These are phyloP conservation scores for Plenodomus biglobosus DNA, from an alignment of 2,329 filamentous ascomycete genomes.

Conservation along the genomic window DNA sequence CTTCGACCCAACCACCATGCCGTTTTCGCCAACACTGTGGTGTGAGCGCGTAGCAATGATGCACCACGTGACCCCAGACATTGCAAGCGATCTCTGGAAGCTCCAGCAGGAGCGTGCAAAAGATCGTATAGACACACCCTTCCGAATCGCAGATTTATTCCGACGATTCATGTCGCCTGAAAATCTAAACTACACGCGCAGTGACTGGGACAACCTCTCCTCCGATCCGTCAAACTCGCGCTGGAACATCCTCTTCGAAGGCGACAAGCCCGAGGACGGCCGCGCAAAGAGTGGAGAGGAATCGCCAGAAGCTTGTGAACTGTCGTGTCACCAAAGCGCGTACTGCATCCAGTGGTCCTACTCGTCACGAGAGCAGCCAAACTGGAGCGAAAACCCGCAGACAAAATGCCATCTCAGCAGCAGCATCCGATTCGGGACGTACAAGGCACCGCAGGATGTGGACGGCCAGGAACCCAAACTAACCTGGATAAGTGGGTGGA, in stretches of 20 bases:
- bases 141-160: conserved; percentile 35
- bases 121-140: conserved; percentile 17
- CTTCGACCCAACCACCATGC: conserved; percentile 33
- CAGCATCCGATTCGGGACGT: conserved; percentile 30
- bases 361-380: conserved; percentile 26
- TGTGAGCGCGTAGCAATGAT: conserved; percentile 32
- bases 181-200: conserved; percentile 23
- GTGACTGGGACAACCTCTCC: conserved; percentile 41
- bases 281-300: conserved; percentile 26
- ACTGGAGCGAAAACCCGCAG: conserved; percentile 36
- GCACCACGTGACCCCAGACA: conserved; percentile 51
- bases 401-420: conserved; percentile 40
- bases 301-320: conserved; percentile 31
- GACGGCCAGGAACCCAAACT: conserved; percentile 10
- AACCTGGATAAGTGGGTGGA: conserved; percentile 38
- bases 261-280: conserved; percentile 14
- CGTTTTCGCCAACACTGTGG: conserved; percentile 52
- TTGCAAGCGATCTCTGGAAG: conserved; percentile 49
- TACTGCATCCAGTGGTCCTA: conserved; percentile 41
- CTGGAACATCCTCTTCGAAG: conserved; percentile 39
- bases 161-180: conserved; percentile 32
- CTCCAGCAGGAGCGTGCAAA: conserved; percentile 46
- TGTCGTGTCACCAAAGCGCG: conserved; percentile 29
- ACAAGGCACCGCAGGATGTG: conserved; percentile 15
- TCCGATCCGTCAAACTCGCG: conserved; percentile 31